phyloP scores from a whole-genome alignment of 306 rosid genomes.

The Quercus parvula region DNA sequence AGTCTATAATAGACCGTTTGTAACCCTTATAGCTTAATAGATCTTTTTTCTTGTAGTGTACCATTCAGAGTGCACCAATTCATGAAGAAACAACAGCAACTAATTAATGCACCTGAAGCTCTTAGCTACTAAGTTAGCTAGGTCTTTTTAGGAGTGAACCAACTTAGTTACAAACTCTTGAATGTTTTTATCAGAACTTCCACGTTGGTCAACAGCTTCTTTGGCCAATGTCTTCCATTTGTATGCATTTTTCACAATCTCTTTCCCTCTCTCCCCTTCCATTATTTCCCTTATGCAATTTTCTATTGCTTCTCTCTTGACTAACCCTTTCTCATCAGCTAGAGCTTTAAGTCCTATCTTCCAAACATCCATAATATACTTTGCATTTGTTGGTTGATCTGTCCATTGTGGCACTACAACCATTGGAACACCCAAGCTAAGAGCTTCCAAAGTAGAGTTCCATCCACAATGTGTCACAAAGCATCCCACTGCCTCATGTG shows the following conservation, averaged over 20 bases:
- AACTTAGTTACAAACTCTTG: not conserved
- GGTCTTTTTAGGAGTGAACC: not conserved
- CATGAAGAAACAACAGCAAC: too few species aligned
- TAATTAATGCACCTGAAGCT: too few species aligned
- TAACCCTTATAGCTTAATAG: too few species aligned
- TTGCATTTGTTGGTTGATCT: not conserved
- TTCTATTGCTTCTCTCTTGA: not conserved
- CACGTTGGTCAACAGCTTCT: not conserved
- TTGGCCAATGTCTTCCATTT: not conserved
- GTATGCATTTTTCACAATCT: not conserved
- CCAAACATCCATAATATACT: not conserved
- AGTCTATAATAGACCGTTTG: too few species aligned
- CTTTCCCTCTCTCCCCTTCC: not conserved
- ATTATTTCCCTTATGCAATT: not conserved
- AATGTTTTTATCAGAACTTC: not conserved
- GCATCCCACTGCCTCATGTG: not conserved
- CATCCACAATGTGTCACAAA: not conserved
- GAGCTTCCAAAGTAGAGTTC: not conserved
- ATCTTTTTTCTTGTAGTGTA: too few species aligned
- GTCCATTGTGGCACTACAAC: not conserved
- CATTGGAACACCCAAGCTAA: not conserved
- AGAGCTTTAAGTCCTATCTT: not conserved
- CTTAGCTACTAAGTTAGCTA: too few species aligned
- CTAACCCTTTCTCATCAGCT: not conserved
- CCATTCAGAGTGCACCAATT: too few species aligned